Evolutionary conservation across 331 rosid genomes (phyloP), one percentile per base, ranked within the genome.

Genomic region (Acacia concinna): DNA sequence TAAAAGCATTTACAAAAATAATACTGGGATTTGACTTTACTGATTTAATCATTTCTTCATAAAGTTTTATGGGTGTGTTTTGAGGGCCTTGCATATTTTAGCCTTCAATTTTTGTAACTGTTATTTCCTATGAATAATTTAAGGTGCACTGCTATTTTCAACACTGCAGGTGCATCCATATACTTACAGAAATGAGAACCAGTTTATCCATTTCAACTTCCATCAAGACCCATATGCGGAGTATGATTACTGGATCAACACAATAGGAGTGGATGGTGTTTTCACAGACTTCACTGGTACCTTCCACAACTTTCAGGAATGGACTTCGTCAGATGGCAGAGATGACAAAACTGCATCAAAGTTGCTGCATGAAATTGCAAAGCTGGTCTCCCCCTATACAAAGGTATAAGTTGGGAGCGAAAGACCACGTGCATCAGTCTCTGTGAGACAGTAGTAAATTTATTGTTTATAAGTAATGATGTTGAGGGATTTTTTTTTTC

Each of bases 281-380:
- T 95, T 95, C 57, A 95, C 99, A 62, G 98, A 95, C 88, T 93
- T 95, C 89, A 79, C 99, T 1, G 97, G 98, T 46, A 88, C 97
- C 80, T 92, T 96, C 46, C 94, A 93, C 75, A 78, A 81, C 56
- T 96, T 71, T 80, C 93, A 88, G 87, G 79, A 88, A 72, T 91
- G 91, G 92, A 86, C 88, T 20, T 78, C 94, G 72, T 54, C 30
- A 6, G 51, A 79, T 71, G 86, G 79, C 20, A 63, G 68, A 11
- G 84, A 71, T 25, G 69, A 69, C 34, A 73, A 15, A 43, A 79
- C 32, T 44, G 97, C 88, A 43, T 74, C 93, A 41, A 79, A 81
- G 65, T 30, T 96, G 31, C 81, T 96, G 84, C 96, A 88, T 78
- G 78, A 91, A 86, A 90, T 96, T 76, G 87, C 93, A 21, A 21